phyloP scores from a whole-genome alignment of 2,329 filamentous ascomycete genomes.

The Parascedosporium putredinis region DNA sequence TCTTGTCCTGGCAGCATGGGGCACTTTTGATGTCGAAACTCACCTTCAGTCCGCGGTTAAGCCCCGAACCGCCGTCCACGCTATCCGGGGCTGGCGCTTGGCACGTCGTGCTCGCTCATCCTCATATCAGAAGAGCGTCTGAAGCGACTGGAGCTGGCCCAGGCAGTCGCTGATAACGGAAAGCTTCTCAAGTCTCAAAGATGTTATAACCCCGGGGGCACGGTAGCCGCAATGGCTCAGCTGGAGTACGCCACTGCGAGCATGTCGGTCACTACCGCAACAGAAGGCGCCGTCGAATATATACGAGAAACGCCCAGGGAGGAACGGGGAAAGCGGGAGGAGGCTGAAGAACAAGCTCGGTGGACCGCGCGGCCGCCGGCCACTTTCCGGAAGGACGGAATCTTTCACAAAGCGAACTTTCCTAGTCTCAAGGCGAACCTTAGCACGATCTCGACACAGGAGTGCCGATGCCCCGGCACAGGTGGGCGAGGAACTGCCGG shows the following conservation, averaged over 20 bases:
- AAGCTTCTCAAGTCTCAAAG: constrained; percentile 11
- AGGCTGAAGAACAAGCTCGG: background rate
- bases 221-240: constrained; percentile 9
- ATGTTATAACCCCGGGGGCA: constrained; percentile 11
- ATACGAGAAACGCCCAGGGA: too few species aligned
- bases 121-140: constrained; percentile 46
- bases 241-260: constrained; percentile 1
- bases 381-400: too few species aligned
- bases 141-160: constrained; percentile 40
- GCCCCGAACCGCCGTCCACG: constrained; percentile 44
- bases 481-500: background rate
- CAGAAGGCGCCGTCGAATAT: too few species aligned
- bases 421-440: background rate
- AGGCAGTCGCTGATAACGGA: constrained; percentile 39
- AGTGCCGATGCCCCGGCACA: background rate
- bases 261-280: background rate
- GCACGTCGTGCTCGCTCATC: constrained; percentile 46
- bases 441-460: background rate
- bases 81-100: constrained; percentile 45
- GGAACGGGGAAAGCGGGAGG: background rate
- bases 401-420: background rate
- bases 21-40: constrained; percentile 6
- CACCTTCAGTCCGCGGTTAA: constrained; percentile 34
- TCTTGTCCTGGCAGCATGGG: background rate
- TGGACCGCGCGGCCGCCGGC: too few species aligned